phyloP scores from a whole-genome alignment of 371 early-diverging fungal genomes.

The Conidiobolus incongruus region DNA sequence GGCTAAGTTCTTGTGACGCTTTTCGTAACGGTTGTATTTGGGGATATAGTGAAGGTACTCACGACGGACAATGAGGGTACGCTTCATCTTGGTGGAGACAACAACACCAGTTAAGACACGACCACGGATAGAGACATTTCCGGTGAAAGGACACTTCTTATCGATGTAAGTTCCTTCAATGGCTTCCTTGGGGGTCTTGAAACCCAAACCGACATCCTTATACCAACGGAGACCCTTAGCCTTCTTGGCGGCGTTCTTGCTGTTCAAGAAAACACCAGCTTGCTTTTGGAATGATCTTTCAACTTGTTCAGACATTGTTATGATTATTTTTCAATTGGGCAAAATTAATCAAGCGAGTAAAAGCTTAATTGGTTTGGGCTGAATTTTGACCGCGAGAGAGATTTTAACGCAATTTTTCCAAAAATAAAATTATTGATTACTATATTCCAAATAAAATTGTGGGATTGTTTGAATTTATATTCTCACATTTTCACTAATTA shows the following conservation, averaged over 20 bases:
- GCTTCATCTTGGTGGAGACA: conserved; percentile 96
- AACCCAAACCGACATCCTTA: conserved; percentile 97
- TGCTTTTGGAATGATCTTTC: conserved; percentile 95
- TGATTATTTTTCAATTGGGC: no score
- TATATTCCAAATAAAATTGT: no score
- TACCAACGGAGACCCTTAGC: conserved; percentile 63
- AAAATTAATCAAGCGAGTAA: no score
- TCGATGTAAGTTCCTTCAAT: conserved; percentile 94
- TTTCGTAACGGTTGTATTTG: conserved; percentile 99
- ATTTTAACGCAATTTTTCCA: no score
- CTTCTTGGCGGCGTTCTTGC: conserved; percentile 62
- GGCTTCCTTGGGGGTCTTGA: conserved; percentile 98
- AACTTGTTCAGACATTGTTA: no score
- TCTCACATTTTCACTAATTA: no score
- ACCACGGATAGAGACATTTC: conserved; percentile 95
- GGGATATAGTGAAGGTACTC: conserved; percentile 99
- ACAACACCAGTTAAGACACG: conserved; percentile 96
- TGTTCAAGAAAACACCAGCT: conserved; percentile 85
- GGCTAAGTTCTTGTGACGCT: conserved; percentile 99
- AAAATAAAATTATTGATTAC: no score
- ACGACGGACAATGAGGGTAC: conserved; percentile 94
- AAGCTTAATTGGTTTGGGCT: no score
- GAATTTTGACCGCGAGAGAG: no score
- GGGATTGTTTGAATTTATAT: no score
- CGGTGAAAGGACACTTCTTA: conserved; percentile 99